phyloP scores from a whole-genome alignment of 208 protist genomes.

The Leishmania amazonensis region DNA sequence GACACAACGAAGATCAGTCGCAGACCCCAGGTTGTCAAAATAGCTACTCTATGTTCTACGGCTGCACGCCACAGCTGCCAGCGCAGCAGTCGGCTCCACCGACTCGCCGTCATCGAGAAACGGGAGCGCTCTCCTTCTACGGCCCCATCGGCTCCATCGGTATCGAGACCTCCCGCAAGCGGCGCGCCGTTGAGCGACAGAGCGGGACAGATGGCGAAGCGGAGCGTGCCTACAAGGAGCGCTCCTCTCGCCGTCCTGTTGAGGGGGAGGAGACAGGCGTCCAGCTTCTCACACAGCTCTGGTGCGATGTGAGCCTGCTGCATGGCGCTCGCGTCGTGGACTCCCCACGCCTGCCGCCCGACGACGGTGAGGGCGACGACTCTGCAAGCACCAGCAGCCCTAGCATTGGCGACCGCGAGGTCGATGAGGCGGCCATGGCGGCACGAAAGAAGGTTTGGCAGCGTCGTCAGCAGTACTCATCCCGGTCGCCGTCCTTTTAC shows the following conservation, averaged over 20 bases:
- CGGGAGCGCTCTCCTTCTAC: slow-evolving; percentile 29
- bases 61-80: slow-evolving; percentile 12
- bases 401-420: neutral
- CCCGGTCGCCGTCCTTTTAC: slow-evolving; percentile 26
- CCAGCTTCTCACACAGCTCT: slow-evolving; percentile 34
- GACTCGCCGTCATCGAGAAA: neutral
- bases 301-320: slow-evolving; percentile 42
- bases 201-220: slow-evolving; percentile 29
- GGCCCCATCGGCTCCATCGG: slow-evolving; percentile 44
- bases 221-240: slow-evolving; percentile 33
- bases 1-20: neutral
- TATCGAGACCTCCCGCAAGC: slow-evolving; percentile 32
- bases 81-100: neutral
- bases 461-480: neutral
- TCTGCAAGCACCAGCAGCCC: neutral
- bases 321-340: slow-evolving; percentile 20
- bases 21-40: neutral
- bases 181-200: slow-evolving; percentile 25
- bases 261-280: slow-evolving; percentile 6
- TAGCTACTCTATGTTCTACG: slow-evolving; percentile 15
- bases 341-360: slow-evolving; percentile 20
- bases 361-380: slow-evolving; percentile 13
- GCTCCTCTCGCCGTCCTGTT: slow-evolving; percentile 8
- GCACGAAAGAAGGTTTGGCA: slow-evolving; percentile 12
- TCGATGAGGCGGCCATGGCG: slow-evolving; percentile 5